These are phyloP conservation scores for Incumbomyces delicatus DNA, from an alignment of 2,329 filamentous ascomycete genomes.

Conservation along the genomic window DNA sequence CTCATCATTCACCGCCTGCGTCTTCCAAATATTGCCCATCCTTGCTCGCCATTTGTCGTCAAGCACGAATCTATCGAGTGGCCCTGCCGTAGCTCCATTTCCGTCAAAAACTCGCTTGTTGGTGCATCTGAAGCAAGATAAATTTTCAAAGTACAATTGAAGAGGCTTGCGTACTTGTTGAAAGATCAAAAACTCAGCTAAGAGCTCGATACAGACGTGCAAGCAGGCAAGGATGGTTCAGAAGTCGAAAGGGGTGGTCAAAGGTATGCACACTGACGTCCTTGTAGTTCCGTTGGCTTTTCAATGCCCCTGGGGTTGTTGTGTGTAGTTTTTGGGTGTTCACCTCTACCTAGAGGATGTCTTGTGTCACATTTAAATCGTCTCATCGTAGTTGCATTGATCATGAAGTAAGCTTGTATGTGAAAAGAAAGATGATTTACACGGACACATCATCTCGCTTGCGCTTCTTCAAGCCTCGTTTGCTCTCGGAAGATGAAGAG, in stretches of 20 bases:
- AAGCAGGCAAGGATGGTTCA: not conserved
- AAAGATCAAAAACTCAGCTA: not conserved
- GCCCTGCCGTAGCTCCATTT: slow-evolving; percentile 3
- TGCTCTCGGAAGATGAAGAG: slow-evolving; percentile 30
- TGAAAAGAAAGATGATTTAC: slow-evolving; percentile 12
- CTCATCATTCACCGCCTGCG: too few species aligned
- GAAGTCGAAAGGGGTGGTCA: slow-evolving; percentile 2
- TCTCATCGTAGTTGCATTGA: slow-evolving; percentile 9
- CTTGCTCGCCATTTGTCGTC: not conserved
- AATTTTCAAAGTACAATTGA: slow-evolving; percentile 1
- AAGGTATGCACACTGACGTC: slow-evolving; percentile 1
- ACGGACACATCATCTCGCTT: slow-evolving; percentile 50
- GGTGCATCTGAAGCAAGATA: not conserved
- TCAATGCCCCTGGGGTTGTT: not conserved
- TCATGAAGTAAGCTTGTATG: slow-evolving; percentile 6
- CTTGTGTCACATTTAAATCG: slow-evolving; percentile 17
- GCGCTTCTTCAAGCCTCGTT: slow-evolving; percentile 62
- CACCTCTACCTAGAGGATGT: slow-evolving; percentile 6
- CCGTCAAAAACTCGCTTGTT: not conserved
- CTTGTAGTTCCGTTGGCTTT: slow-evolving; percentile 5
- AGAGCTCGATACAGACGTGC: not conserved
- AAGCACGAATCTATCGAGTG: slow-evolving; percentile 7
- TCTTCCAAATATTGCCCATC: not conserved
- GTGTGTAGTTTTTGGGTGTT: slow-evolving; percentile 5
- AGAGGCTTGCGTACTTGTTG: not conserved